Conservation (phyloP, 805 yeast species). For the Myxozyma monticola region DNA sequence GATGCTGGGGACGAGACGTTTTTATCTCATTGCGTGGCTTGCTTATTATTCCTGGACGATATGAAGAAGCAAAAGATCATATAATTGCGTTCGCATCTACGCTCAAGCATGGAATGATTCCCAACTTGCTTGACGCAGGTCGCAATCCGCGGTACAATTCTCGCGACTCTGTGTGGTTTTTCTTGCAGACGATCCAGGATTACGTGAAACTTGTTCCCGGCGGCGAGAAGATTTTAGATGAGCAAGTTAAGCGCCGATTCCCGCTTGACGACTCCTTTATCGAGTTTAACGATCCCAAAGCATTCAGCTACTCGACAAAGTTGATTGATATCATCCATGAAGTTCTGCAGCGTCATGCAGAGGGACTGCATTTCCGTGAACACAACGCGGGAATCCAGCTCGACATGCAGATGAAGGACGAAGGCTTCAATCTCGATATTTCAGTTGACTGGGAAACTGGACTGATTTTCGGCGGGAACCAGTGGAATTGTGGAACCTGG, state of each 20-base stretch:
- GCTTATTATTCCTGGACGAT: slow-evolving; percentile 72
- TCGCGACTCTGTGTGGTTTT: slow-evolving; percentile 97
- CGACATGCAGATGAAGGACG: slow-evolving; percentile 89
- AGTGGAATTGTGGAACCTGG: slow-evolving; percentile 96
- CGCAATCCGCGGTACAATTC: slow-evolving; percentile 93
- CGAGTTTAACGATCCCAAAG: slow-evolving; percentile 64
- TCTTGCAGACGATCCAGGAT: slow-evolving; percentile 83
- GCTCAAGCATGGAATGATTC: slow-evolving; percentile 91
- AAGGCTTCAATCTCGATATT: slow-evolving; percentile 84
- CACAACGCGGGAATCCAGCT: slow-evolving; percentile 90
- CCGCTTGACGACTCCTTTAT: slow-evolving; percentile 85
- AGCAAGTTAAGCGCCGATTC: slow-evolving; percentile 75
- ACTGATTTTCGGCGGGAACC: slow-evolving; percentile 85
- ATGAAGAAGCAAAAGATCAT: slow-evolving; percentile 75
- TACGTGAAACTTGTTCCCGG: slow-evolving; percentile 66
- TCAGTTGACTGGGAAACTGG: slow-evolving; percentile 89
- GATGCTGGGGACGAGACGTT: slow-evolving; percentile 98
- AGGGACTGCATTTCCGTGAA: slow-evolving; percentile 82
- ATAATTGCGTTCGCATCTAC: slow-evolving; percentile 87
- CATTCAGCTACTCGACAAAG: slow-evolving; percentile 69
- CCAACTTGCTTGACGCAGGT: slow-evolving; percentile 89
- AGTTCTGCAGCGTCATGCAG: slow-evolving; percentile 82
- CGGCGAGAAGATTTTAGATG: slow-evolving; percentile 67
- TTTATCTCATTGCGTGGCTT: slow-evolving; percentile 85
- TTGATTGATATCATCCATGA: slow-evolving; percentile 80